Evolutionary conservation across 2,329 filamentous ascomycete species (phyloP), one percentile per base, ranked within the genome.

Genomic region (Mollisia scopiformis): DNA sequence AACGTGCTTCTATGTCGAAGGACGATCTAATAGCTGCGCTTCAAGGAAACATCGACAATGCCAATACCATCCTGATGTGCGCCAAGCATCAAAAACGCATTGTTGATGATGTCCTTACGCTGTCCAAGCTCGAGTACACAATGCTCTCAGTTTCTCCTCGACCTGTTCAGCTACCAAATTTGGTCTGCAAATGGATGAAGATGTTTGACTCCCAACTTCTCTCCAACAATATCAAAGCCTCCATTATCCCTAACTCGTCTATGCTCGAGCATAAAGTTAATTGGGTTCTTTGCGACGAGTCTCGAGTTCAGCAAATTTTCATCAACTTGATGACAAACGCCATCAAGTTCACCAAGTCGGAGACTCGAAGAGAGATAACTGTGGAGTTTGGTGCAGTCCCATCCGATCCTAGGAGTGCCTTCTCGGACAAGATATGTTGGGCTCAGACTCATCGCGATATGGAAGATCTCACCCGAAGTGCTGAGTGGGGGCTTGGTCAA

Each of bases 261-360:
- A 89, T 88, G 68, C 77, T 76, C 11, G 76, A 80, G 1, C 77
- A 87, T 2, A 76, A 77, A 0, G 77, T 90, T 41, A 84, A 89
- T 35, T 92, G 86, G 79, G 84, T 93, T 7, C 75, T 82, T 21
- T 76, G 92, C 31, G 91, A 95, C 71, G 87, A 91, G 0, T 89
- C 88, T 14, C 83, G 91, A 25, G 86, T 94, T 50, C 84, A 91
- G 55, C 91, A 95, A 74, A 89, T 94, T 1, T 79, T 93, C 6
- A 92, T 94, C 71, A 95, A 94, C 68, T 80, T 95, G 2, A 84
- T 91, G 16, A 91, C 90, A 3, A 94, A 94, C 69, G 89, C 90
- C 0, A 88, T 95, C 74, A 94, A 94, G 69, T 95, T 94, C 71
- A 95, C 91, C 0, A 87, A 86, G 43, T 81, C 81, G 0, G 85